Base-by-base conservation (phyloP, 2,329 filamentous ascomycete species). In the Leptographium flavum region DNA sequence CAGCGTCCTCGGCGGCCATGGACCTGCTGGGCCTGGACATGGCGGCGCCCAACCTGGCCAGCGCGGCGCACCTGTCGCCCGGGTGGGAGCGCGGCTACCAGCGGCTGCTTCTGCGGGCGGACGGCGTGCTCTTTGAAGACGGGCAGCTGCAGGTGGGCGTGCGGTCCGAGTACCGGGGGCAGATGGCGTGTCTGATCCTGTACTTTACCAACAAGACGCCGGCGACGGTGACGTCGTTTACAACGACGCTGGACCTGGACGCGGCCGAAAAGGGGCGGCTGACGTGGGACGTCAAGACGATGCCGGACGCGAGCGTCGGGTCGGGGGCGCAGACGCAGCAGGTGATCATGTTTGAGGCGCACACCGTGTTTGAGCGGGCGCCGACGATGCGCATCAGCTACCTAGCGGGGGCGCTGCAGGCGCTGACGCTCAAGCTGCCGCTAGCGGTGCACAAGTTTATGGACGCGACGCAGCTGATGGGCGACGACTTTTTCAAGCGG, bases 401-500 rank as follows among this genome's bases (percentile, higher is more conserved):
- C 61, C 74, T 98, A 39, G 90, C 92, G 1, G 93, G 92, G 50
- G 86, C 92, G 3, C 68, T 98, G 46, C 92, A 98, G 62, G 90
- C 87, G 1, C 69, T 96, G 33, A 98, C 92, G 0, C 68, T 98
- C 35, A 90, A 93, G 61, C 71, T 98, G 5, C 92, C 92, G 0
- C 76, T 98, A 4, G 70, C 85, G 1, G 76, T 90, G 45, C 90
- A 96, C 64, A 94, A 95, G 60, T 98, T 94, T 58, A 95, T 96
- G 87, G 88, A 95, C 51, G 78, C 85, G 0, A 88, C 92, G 0
- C 82, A 92, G 46, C 69, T 98, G 33, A 76, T 76, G 7, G 79
- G 82, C 0, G 92, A 98, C 43, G 92, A 98, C 59, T 98, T 96
- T 65, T 98, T 98, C 75, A 95, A 93, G 70, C 74, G 93, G 43